These are phyloP conservation scores for Xanthoconium stramineum DNA, from an alignment of 768 basidiomycete species.

Conservation along the genomic window DNA sequence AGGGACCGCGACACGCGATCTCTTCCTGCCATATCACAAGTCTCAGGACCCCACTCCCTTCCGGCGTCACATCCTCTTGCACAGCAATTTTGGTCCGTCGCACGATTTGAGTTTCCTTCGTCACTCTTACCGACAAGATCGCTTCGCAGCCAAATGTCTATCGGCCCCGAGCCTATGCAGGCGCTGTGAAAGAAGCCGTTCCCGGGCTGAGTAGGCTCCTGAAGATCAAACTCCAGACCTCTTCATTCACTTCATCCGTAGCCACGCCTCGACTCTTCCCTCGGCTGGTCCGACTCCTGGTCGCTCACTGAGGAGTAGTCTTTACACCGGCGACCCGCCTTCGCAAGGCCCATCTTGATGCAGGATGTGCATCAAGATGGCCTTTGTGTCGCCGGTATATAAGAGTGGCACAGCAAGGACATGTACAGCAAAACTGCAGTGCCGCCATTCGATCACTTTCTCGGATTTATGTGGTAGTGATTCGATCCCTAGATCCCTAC, in stretches of 20 bases:
- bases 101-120: background rate
- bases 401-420: background rate
- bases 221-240: background rate
- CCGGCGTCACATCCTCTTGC: background rate
- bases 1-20: conserved; percentile 7
- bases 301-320: background rate
- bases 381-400: conserved; percentile 7
- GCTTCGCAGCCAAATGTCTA: background rate
- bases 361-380: conserved; percentile 4
- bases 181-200: background rate
- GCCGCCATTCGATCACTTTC: background rate
- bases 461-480: too few species aligned
- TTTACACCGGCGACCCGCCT: background rate
- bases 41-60: conserved; percentile 2
- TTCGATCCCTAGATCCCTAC: too few species aligned
- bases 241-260: background rate
- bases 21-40: conserved; percentile 7
- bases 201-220: too few species aligned
- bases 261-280: background rate
- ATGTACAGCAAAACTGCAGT: background rate
- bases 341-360: conserved; percentile 22
- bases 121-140: background rate
- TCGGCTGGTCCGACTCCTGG: background rate
- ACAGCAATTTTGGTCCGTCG: background rate
- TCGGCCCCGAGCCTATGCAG: too few species aligned